Evolutionary conservation across 148 eudicot species (phyloP).

Genomic region (Cornus controversa): DNA sequence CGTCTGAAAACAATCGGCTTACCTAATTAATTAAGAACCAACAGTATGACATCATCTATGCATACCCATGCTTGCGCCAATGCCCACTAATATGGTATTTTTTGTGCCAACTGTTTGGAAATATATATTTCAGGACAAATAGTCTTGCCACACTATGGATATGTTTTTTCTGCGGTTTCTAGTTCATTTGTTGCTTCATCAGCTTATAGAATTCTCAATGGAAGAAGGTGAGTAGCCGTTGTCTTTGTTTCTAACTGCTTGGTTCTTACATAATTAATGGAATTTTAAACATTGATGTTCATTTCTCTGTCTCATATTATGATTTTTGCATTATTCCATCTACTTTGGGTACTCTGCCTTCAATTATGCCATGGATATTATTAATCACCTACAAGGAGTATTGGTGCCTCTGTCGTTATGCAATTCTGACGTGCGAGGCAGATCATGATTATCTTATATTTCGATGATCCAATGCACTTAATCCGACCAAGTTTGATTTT

Average conservation of each 20-base stretch:
- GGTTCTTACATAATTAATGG: neutral
- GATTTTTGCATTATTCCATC: constrained; percentile 43
- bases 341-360: constrained; percentile 37
- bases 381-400: constrained; percentile 66
- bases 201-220: constrained; percentile 70
- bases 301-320: neutral
- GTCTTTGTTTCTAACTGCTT: neutral
- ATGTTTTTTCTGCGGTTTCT: constrained; percentile 38
- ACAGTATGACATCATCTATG: too few relatives aligned
- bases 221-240: constrained; percentile 57
- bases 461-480: neutral
- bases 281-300: neutral
- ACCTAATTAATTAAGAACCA: too few relatives aligned
- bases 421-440: constrained; percentile 51
- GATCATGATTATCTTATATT: constrained; percentile 8
- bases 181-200: constrained; percentile 48
- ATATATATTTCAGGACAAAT: constrained; percentile 59
- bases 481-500: neutral
- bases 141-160: constrained; percentile 57
- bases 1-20: too few relatives aligned
- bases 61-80: neutral
- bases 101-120: constrained; percentile 6
- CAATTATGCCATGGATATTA: constrained; percentile 71
- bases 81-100: neutral
- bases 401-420: constrained; percentile 72